Evolutionary conservation across 345 rosid genomes (phyloP).

Genomic region (Salix arbutifolia): DNA sequence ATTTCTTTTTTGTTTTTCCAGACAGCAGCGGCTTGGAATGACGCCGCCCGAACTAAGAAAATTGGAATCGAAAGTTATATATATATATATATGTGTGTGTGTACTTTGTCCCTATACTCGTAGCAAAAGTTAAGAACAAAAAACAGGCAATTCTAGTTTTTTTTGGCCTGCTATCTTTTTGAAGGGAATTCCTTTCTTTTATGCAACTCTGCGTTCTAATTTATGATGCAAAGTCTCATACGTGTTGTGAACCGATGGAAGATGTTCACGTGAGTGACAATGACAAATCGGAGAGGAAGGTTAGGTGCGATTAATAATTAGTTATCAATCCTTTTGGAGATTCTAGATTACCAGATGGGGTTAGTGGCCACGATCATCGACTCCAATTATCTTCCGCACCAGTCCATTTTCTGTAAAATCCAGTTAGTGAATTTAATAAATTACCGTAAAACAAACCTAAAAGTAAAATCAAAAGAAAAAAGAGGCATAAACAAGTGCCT

Average conservation of each 20-base stretch:
- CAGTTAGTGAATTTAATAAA: not conserved
- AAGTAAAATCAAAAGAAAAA: too few species aligned
- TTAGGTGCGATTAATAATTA: not conserved
- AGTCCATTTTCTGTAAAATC: not conserved
- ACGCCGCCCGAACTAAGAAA: too few species aligned
- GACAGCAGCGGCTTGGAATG: too few species aligned
- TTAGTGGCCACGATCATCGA: not conserved
- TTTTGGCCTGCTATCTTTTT: too few species aligned
- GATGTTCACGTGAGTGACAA: not conserved
- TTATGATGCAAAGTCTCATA: not conserved
- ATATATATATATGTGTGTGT: too few species aligned
- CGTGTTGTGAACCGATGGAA: not conserved
- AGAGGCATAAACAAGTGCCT: too few species aligned
- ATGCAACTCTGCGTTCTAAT: not conserved
- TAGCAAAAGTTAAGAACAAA: too few species aligned
- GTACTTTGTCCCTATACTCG: too few species aligned
- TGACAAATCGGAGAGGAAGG: not conserved
- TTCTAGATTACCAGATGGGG: not conserved
- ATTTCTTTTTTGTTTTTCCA: too few species aligned
- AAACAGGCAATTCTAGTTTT: too few species aligned
- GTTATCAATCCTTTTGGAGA: not conserved
- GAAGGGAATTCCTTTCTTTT: not conserved
- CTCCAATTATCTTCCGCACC: not conserved
- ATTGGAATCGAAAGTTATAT: too few species aligned
- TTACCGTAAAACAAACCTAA: too few species aligned